Evolutionary conservation across 1,284 basidiomycete species (phyloP), one percentile per base, ranked within the genome.

Genomic region (Ustilago sp.): DNA sequence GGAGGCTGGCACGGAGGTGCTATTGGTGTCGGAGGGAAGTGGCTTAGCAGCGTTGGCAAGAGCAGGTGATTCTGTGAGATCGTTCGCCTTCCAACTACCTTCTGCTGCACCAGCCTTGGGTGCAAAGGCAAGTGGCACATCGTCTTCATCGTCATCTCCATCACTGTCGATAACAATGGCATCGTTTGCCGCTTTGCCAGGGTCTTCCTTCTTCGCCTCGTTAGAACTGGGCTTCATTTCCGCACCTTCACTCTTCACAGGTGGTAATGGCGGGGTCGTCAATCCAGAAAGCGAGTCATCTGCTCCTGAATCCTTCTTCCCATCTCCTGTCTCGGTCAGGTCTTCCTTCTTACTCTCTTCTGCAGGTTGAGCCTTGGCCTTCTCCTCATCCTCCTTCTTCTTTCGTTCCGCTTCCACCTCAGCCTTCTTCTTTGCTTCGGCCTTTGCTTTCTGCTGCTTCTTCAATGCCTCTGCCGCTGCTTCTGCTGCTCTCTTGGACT

Each of bases 141-240:
- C 76, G 58, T 78, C 76, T 45, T 78, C 75, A 51, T 76, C 69
- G 15, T 71, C 61, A 31, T 63, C 68, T 8, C 59, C 63, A 34
- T 77, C 74, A 41, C 68, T 71, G 41, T 78, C 76, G 32, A 78
- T 78, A 32, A 78, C 68, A 17, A 74, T 78, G 17, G 72, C 76
- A 53, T 68, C 72, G 3, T 56, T 45, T 0, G 58, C 59, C 11
- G 54, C 65, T 13, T 50, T 67, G 28, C 61, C 65, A 15, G 56
- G 19, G 23, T 61, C 58, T 0, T 28, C 17, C 5, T 43, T 54
- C 45, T 63, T 60, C 0, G 12, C 47, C 13, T 34, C 59, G 1
- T 13, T 7, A 34, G 48, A 8, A 32, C 51, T 15, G 11, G 32
- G 41, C 45, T 57, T 53, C 32, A 19, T 9, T 28, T 35, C 31